Evolutionary conservation across 306 rosid species (phyloP).

Genomic region (Sechiopsis laciniata): DNA sequence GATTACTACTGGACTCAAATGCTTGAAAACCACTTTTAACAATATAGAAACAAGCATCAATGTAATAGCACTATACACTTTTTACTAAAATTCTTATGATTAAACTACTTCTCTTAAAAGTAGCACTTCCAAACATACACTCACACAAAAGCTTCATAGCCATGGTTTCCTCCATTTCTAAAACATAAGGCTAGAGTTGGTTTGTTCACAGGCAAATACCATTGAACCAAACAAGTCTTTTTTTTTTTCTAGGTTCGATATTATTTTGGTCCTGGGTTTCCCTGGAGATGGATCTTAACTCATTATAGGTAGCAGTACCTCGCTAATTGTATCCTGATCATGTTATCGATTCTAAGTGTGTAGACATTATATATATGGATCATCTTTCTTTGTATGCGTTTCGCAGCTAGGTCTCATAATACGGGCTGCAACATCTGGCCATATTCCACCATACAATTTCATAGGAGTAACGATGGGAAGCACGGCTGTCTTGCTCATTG

Average conservation of each 20-base stretch:
- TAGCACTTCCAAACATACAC: background rate
- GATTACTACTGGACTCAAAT: background rate
- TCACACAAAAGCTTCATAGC: background rate
- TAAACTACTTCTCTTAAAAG: background rate
- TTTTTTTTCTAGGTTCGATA: too few species aligned
- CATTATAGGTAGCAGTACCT: background rate
- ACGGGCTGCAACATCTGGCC: slow-evolving; percentile 50
- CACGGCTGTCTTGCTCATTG: slow-evolving; percentile 72
- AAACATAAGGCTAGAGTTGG: background rate
- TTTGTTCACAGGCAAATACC: background rate
- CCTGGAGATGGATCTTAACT: background rate
- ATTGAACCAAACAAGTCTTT: too few species aligned
- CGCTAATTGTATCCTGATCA: background rate
- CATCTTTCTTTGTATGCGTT: slow-evolving; percentile 6
- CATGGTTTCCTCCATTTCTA: background rate
- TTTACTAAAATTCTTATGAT: background rate
- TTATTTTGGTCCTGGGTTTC: background rate
- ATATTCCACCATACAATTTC: slow-evolving; percentile 57
- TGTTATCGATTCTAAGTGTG: background rate
- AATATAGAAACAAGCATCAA: background rate
- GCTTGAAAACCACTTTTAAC: too few species aligned
- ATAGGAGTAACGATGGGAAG: slow-evolving; percentile 70
- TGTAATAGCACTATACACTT: background rate
- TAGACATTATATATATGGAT: background rate
- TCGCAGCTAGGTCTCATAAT: slow-evolving; percentile 70